A percentile compares a stretch with the other conserved stretches of the same genome.
phyloP scores from a whole-genome alignment of 768 basidiomycete species.

The Calocera viscosa region DNA sequence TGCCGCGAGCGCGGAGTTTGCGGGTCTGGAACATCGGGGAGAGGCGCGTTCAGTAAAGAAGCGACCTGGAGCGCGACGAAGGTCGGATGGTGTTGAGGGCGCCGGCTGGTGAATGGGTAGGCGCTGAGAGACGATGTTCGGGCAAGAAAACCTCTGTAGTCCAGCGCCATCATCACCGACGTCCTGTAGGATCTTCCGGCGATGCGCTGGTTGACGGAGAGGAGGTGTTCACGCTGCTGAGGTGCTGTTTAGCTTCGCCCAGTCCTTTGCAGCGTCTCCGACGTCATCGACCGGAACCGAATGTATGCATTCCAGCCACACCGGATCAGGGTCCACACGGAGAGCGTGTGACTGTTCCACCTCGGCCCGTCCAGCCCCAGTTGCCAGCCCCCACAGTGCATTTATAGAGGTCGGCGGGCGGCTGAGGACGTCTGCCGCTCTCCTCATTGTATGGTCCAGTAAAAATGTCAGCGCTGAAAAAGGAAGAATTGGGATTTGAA shows the following conservation, averaged over 20 bases:
- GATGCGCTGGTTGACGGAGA: neutral
- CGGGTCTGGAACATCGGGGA: neutral
- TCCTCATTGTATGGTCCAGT: too few species aligned
- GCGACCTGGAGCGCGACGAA: neutral
- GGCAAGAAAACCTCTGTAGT: neutral
- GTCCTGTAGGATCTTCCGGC: neutral
- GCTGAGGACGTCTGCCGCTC: too few species aligned
- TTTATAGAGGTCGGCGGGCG: too few species aligned
- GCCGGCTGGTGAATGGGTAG: neutral
- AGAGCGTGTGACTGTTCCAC: too few species aligned
- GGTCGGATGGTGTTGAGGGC: neutral
- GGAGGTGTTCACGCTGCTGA: too few species aligned
- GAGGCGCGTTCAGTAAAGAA: neutral
- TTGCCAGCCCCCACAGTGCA: too few species aligned
- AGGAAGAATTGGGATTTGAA: neutral
- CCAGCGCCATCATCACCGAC: neutral
- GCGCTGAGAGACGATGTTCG: neutral
- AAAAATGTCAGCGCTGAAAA: neutral
- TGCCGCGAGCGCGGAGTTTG: neutral
- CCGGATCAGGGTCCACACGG: neutral
- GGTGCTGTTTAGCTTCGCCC: too few species aligned
- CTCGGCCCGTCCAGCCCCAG: too few species aligned
- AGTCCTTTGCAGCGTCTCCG: neutral
- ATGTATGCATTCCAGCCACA: neutral
- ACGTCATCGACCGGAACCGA: neutral